Conservation (phyloP, 139 green algal species). For the Chara braunii region DNA sequence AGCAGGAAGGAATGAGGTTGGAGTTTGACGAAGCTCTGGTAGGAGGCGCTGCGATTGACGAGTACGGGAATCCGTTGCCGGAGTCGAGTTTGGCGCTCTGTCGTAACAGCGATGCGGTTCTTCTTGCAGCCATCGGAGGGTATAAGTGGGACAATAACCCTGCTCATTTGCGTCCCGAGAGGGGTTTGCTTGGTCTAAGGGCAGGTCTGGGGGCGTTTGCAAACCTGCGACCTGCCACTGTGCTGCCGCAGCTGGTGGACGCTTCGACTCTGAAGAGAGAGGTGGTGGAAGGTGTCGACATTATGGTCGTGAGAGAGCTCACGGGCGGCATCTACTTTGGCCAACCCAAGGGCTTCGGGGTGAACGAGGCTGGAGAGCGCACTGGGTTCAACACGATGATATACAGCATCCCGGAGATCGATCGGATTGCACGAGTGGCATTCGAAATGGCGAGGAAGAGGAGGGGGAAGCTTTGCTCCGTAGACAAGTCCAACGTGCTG, state of each 20-base stretch:
- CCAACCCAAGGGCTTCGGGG: conserved; percentile 79
- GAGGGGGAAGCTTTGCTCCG: conserved; percentile 65
- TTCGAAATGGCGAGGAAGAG: conserved; percentile 88
- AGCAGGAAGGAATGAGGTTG: conserved; percentile 55
- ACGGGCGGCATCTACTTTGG: conserved; percentile 98
- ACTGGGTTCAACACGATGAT: conserved; percentile 95
- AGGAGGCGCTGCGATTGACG: conserved; percentile 91
- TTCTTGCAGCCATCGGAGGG: conserved; percentile 72
- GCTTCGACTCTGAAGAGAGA: conserved; percentile 88
- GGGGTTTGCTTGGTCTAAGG: conserved; percentile 81
- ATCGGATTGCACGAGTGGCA: conserved; percentile 87
- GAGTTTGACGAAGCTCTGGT: conserved; percentile 74
- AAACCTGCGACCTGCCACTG: conserved; percentile 91
- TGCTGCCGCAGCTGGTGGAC: conserved; percentile 78
- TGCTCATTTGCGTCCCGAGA: conserved; percentile 72
- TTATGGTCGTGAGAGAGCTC: conserved; percentile 97
- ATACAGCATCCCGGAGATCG: conserved; percentile 78
- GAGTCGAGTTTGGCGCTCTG: conserved; percentile 73
- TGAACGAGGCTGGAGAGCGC: conserved; percentile 69
- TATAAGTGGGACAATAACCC: conserved; percentile 97
- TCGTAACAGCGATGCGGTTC: conserved; percentile 77
- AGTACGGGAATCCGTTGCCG: conserved; percentile 72
- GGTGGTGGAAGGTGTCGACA: conserved; percentile 92
- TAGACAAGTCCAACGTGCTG: conserved; percentile 97
- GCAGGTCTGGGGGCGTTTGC: conserved; percentile 86